Evolutionary conservation across 2,329 filamentous ascomycete species (phyloP), one percentile per base, ranked within the genome.

Genomic region (Thelonectria blattea): DNA sequence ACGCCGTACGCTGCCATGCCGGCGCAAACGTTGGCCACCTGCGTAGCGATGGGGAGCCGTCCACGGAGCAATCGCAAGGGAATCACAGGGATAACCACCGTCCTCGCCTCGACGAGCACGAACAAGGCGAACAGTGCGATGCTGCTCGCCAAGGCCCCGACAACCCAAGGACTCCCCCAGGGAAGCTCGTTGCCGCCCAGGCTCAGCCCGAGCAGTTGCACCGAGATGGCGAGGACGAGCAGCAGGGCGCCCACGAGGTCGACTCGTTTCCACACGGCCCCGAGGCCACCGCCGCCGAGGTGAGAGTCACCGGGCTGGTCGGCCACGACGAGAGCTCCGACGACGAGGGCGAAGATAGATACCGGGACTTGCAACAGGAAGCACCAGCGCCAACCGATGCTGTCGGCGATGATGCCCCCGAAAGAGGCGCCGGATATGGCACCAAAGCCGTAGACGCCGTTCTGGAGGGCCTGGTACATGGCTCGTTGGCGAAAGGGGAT

Each of bases 381-480:
- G 57, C 85, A 88, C 82, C 85, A 89, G 20, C 89, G 80, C 88
- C 88, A 91, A 10, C 88, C 88, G 20, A 91, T 79, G 2, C 75
- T 78, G 65, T 90, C 87, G 22, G 86, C 86, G 11, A 91, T 81
- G 34, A 84, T 81, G 2, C 88, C 88, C 3, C 88, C 88, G 48
- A 89, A 81, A 0, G 85, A 85, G 9, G 87, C 87, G 2, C 88
- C 88, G 18, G 82, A 80, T 34, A 88, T 85, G 2, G 85, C 82
- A 0, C 87, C 87, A 62, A 88, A 86, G 1, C 87, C 87, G 59
- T 84, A 83, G 34, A 88, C 79, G 15, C 79, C 83, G 60, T 89
- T 89, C 64, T 88, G 85, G 10, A 85, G 62, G 46, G 87, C 81
- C 70, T 89, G 76, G 71, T 88, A 86, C 81, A 85, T 86, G 41